These are phyloP conservation scores for Coniferiporia sulphurascens DNA, from an alignment of 1,284 basidiomycete species.

Conservation along the genomic window DNA sequence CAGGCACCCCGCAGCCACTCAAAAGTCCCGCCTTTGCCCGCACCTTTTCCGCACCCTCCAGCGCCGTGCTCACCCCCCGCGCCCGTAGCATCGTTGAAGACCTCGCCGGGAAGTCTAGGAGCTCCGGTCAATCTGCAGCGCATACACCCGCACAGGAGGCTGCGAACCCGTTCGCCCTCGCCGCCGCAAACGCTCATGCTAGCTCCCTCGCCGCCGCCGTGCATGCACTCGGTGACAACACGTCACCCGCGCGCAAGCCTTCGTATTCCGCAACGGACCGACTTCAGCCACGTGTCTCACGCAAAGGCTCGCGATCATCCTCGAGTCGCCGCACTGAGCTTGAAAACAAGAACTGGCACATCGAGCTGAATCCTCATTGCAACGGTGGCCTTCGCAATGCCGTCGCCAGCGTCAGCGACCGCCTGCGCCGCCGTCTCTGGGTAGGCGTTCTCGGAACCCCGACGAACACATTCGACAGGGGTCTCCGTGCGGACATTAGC, in stretches of 20 bases:
- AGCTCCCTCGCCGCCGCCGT: constrained; percentile 13
- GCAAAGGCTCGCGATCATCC: constrained; percentile 47
- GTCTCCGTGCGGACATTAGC: constrained; percentile 56
- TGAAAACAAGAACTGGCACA: constrained; percentile 38
- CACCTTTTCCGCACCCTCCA: constrained; percentile 22
- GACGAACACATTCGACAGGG: constrained; percentile 58
- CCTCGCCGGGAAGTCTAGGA: constrained; percentile 47
- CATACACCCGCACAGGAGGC: constrained; percentile 11
- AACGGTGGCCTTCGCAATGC: constrained; percentile 82
- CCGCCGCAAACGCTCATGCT: not conserved
- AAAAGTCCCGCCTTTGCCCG: constrained; percentile 25
- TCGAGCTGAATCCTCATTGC: constrained; percentile 67
- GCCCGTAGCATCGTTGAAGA: constrained; percentile 70
- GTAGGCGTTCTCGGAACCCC: constrained; percentile 74
- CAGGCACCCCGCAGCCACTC: constrained; percentile 10
- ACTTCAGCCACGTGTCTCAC: constrained; percentile 21
- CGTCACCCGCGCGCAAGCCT: not conserved
- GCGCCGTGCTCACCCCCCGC: constrained; percentile 27
- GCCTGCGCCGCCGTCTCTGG: constrained; percentile 57
- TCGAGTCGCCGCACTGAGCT: constrained; percentile 34
- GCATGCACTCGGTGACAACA: constrained; percentile 9
- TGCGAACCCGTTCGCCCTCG: constrained; percentile 7
- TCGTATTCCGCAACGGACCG: constrained; percentile 7
- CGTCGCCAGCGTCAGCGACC: constrained; percentile 55
- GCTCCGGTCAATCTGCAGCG: not conserved